phyloP scores from a whole-genome alignment of 305 asterid genomes.

The Fraxinus dipetala region DNA sequence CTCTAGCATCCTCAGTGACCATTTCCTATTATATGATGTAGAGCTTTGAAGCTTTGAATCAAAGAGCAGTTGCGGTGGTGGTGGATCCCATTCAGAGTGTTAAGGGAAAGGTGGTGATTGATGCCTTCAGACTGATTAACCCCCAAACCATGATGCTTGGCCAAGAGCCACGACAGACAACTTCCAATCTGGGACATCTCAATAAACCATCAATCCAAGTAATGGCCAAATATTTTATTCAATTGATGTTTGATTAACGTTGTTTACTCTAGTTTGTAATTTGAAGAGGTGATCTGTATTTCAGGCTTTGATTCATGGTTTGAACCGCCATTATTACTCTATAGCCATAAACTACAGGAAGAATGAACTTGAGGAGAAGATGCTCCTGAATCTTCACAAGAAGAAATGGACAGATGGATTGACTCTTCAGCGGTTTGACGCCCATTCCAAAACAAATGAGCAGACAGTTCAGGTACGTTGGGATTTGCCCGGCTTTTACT shows the following conservation, averaged over 20 bases:
- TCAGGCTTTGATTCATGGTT: constrained; percentile 94
- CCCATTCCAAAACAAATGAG: constrained; percentile 93
- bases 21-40: constrained; percentile 33
- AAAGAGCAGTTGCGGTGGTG: constrained; percentile 97
- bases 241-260: background rate
- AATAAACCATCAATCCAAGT: constrained; percentile 97
- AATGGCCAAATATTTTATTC: constrained; percentile 5
- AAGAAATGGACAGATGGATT: constrained; percentile 97
- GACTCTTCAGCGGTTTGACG: constrained; percentile 80
- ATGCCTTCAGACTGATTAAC: constrained; percentile 89
- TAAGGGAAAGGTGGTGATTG: constrained; percentile 97
- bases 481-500: background rate
- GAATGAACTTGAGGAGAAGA: constrained; percentile 98
- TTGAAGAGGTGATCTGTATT: constrained; percentile 20
- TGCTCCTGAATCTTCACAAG: constrained; percentile 95
- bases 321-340: constrained; percentile 94
- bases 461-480: constrained; percentile 78
- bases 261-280: constrained; percentile 21
- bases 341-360: constrained; percentile 94
- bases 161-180: constrained; percentile 97
- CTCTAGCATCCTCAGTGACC: constrained; percentile 3
- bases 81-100: constrained; percentile 99
- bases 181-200: constrained; percentile 94
- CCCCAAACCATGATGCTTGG: constrained; percentile 99
- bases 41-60: constrained; percentile 98